Percentiles rank a stretch among this genome's conserved stretches.
phyloP scores from a whole-genome alignment of 176 grass and related monocot species.

The Triticum timopheevii region DNA sequence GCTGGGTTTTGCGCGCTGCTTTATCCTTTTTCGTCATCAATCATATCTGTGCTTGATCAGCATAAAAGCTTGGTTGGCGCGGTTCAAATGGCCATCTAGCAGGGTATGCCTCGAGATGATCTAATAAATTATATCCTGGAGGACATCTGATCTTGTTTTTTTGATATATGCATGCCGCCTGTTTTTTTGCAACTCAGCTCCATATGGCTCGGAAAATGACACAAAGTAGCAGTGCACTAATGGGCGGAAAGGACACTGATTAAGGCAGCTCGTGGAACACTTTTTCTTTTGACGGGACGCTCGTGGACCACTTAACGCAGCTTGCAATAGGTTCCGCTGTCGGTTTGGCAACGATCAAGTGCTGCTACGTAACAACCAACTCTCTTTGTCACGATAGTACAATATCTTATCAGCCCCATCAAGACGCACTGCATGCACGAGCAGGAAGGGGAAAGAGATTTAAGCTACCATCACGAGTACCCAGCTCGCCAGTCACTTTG shows the following conservation, averaged over 20 bases:
- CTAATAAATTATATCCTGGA: neutral
- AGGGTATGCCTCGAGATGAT: too few species aligned
- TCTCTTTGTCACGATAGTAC: neutral
- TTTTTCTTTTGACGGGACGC: too few species aligned
- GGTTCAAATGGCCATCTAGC: too few species aligned
- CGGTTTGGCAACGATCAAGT: neutral
- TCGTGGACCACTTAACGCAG: too few species aligned
- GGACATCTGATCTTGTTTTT: neutral
- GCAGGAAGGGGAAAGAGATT: too few species aligned
- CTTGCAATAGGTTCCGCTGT: neutral
- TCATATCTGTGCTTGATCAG: neutral
- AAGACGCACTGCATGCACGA: neutral
- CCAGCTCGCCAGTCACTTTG: too few species aligned
- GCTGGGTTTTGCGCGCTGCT: neutral
- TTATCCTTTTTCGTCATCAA: neutral
- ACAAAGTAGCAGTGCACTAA: neutral
- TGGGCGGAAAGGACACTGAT: too few species aligned
- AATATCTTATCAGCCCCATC: too few species aligned
- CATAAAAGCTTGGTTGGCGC: neutral
- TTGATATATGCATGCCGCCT: neutral
- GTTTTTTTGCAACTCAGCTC: neutral
- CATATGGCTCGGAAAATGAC: conserved; percentile 14
- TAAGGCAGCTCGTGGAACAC: neutral
- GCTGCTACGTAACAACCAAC: neutral
- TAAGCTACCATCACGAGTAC: neutral